Evolutionary conservation across 2,329 filamentous ascomycete species (phyloP).

Genomic region (Colletotrichum ledebouriae): DNA sequence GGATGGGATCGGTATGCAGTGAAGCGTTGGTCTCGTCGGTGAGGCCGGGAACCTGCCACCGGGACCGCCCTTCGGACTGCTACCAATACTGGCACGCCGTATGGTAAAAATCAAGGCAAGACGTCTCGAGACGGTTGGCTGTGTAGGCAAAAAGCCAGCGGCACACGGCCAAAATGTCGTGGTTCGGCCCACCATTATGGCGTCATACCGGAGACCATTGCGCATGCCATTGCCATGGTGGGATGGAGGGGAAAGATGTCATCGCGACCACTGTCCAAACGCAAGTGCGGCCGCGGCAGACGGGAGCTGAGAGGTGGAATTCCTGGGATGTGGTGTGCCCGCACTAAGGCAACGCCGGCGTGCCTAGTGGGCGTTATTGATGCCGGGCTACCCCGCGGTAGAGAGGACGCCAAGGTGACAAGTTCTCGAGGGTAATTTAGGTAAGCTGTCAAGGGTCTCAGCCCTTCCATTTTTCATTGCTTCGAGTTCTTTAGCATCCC

Average conservation of each 20-base stretch:
- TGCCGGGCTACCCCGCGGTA: slow-evolving; percentile 15
- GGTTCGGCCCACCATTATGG: slow-evolving; percentile 29
- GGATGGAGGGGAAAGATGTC: slow-evolving; percentile 13
- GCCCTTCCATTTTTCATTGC: background rate
- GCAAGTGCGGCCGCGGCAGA: too few relatives aligned
- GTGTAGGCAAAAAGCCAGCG: background rate
- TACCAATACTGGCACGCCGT: background rate
- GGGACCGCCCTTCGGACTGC: background rate
- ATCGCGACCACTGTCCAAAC: background rate
- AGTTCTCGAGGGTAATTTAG: background rate
- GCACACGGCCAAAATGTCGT: background rate
- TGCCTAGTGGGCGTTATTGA: background rate
- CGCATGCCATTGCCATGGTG: slow-evolving; percentile 20
- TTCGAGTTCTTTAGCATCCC: too few relatives aligned
- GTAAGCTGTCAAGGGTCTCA: background rate
- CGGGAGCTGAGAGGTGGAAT: background rate
- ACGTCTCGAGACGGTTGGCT: background rate
- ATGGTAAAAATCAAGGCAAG: slow-evolving; percentile 6
- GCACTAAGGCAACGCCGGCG: slow-evolving; percentile 10
- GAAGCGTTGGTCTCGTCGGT: too few relatives aligned
- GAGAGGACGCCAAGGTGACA: background rate
- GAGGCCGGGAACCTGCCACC: too few relatives aligned
- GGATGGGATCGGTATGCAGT: background rate
- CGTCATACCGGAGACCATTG: slow-evolving; percentile 39
- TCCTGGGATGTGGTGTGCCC: slow-evolving; percentile 3